phyloP scores from a whole-genome alignment of 371 early-diverging fungal species.

The Mortierella polycephala region DNA sequence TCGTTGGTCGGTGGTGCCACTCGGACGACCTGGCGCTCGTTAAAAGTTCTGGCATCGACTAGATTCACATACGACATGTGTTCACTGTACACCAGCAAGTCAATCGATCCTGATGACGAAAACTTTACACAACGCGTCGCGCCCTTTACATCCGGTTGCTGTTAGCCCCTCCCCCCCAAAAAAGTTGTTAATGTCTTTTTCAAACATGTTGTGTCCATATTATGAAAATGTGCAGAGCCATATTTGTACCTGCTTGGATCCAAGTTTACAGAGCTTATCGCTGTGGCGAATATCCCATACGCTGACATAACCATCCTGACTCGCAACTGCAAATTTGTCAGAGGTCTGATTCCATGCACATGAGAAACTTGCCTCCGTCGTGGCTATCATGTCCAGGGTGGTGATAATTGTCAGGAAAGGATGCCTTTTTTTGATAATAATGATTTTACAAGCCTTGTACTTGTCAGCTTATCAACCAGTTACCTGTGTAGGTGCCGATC shows the following conservation, averaged over 20 bases:
- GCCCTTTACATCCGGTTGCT: slow-evolving; percentile 76
- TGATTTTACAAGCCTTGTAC: not conserved
- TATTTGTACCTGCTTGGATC: slow-evolving; percentile 36
- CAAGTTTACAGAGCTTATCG: slow-evolving; percentile 61
- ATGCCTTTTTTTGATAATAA: slow-evolving; percentile 23
- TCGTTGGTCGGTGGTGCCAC: slow-evolving; percentile 68
- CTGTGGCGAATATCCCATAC: slow-evolving; percentile 81
- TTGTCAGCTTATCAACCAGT: not conserved
- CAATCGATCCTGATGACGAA: slow-evolving; percentile 81
- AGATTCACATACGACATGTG: slow-evolving; percentile 87
- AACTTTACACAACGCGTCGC: slow-evolving; percentile 90
- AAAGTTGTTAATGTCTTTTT: not conserved
- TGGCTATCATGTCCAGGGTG: slow-evolving; percentile 18
- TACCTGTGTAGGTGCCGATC: slow-evolving; percentile 75
- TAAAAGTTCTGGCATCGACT: slow-evolving; percentile 88
- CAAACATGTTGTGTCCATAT: not conserved
- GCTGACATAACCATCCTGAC: slow-evolving; percentile 83
- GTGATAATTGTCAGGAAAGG: slow-evolving; percentile 10
- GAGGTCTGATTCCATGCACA: slow-evolving; percentile 85
- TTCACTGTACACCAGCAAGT: slow-evolving; percentile 86
- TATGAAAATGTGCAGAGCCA: not conserved
- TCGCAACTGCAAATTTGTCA: slow-evolving; percentile 81
- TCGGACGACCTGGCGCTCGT: slow-evolving; percentile 72
- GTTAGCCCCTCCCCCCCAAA: not conserved
- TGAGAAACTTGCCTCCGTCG: slow-evolving; percentile 74